Percentiles rank a stretch among this genome's conserved stretches.
These are phyloP conservation scores for Polymyxa betae DNA, from an alignment of 208 protist genomes.

Conservation along the genomic window DNA sequence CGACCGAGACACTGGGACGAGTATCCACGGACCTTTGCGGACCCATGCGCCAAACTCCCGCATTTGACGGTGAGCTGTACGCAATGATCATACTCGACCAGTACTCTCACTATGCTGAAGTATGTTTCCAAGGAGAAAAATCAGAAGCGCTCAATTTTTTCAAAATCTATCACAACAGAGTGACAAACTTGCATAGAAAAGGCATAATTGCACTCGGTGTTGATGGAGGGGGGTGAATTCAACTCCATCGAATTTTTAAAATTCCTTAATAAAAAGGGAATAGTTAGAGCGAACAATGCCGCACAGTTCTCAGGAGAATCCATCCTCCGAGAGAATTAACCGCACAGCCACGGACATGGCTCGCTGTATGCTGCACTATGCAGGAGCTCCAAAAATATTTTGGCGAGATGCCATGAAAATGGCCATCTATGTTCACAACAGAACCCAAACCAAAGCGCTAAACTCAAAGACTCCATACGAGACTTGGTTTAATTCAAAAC, in stretches of 20 bases:
- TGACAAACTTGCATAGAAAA: too few relatives aligned
- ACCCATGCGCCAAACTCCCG: too few relatives aligned
- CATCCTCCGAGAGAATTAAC: not conserved
- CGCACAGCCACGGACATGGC: not conserved
- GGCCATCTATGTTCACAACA: not conserved
- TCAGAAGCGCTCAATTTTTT: too few relatives aligned
- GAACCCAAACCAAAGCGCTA: not conserved
- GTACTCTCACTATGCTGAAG: too few relatives aligned
- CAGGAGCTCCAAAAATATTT: not conserved
- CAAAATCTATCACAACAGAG: too few relatives aligned
- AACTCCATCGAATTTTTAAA: not conserved
- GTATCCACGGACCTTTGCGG: too few relatives aligned
- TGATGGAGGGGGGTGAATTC: not conserved
- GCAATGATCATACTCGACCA: too few relatives aligned
- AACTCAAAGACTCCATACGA: not conserved
- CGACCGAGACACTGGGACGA: too few relatives aligned
- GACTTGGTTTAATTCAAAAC: not conserved
- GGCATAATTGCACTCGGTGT: too few relatives aligned
- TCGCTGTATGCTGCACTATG: not conserved
- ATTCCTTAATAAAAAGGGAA: not conserved
- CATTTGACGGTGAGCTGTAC: too few relatives aligned
- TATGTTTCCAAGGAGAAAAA: too few relatives aligned
- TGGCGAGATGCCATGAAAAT: not conserved
- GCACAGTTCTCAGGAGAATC: not conserved
- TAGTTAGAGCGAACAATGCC: not conserved